These are phyloP conservation scores for Penicillium sp. DNA, from an alignment of 2,329 filamentous ascomycete species.

Conservation along the genomic window DNA sequence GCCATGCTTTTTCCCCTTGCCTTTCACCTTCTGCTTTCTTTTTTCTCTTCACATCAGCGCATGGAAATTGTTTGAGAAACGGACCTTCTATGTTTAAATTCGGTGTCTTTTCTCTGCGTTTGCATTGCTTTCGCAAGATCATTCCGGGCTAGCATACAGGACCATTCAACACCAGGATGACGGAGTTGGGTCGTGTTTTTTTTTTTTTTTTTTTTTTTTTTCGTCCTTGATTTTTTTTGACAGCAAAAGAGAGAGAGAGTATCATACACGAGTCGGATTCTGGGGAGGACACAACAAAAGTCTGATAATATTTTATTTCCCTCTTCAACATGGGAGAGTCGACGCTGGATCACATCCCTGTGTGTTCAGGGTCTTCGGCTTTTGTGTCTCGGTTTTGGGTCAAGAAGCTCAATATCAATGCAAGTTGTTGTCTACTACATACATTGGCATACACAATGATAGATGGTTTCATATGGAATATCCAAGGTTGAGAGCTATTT, in stretches of 20 bases:
- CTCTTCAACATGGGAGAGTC: conserved; percentile 23
- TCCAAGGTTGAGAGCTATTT: neutral
- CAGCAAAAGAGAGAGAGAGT: neutral
- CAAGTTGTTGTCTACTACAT: neutral
- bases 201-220: neutral
- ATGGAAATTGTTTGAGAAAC: neutral
- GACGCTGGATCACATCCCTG: neutral
- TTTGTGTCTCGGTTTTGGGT: neutral
- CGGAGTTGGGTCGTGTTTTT: conserved; percentile 18
- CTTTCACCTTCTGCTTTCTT: neutral
- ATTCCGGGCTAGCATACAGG: conserved; percentile 1
- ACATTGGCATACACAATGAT: neutral
- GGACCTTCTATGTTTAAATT: neutral
- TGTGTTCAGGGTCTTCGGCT: neutral
- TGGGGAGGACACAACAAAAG: conserved; percentile 7
- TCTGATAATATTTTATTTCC: conserved; percentile 8
- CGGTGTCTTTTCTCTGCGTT: neutral
- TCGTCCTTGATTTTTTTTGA: neutral
- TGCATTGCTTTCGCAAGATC: neutral
- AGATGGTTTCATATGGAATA: neutral
- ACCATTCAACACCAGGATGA: conserved; percentile 11
- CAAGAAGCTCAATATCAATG: neutral
- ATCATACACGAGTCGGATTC: neutral
- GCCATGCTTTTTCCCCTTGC: neutral
- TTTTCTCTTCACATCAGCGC: neutral